Percentiles rank a stretch among this genome's conserved stretches.
Evolutionary conservation across 805 yeast genomes (phyloP).

Genomic region (Grigorovia transvaalensis): DNA sequence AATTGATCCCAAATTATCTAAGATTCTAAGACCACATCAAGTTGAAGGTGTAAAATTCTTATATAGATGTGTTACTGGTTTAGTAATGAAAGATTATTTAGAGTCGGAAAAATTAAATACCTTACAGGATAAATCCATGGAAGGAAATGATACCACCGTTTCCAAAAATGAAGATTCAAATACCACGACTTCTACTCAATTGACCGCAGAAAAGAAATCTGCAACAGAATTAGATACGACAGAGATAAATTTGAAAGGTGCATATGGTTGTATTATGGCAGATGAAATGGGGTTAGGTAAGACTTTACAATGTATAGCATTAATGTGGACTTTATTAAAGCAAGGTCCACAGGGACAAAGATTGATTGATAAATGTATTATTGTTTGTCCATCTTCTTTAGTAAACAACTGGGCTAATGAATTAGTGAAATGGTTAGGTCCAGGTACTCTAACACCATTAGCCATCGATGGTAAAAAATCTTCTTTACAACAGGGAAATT

Average conservation of each 20-base stretch:
- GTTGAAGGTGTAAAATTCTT: constrained; percentile 89
- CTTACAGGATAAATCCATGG: neutral
- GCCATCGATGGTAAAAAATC: constrained; percentile 83
- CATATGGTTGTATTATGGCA: constrained; percentile 96
- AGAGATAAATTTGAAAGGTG: constrained; percentile 44
- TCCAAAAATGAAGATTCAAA: too few relatives aligned
- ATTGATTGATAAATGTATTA: constrained; percentile 80
- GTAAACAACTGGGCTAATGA: constrained; percentile 98
- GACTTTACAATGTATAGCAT: constrained; percentile 77
- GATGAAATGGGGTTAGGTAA: constrained; percentile 96
- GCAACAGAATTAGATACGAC: neutral
- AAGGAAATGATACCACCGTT: too few relatives aligned
- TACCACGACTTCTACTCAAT: neutral
- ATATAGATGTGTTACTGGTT: constrained; percentile 83
- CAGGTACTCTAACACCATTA: constrained; percentile 76
- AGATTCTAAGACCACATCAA: constrained; percentile 89
- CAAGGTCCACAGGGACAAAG: constrained; percentile 79
- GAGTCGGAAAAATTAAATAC: constrained; percentile 16
- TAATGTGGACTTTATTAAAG: constrained; percentile 83
- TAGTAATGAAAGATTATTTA: constrained; percentile 36
- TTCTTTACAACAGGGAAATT: constrained; percentile 31
- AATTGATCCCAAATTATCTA: constrained; percentile 78
- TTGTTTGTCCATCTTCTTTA: constrained; percentile 89
- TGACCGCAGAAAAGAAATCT: neutral
- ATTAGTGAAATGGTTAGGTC: constrained; percentile 88